Evolutionary conservation across 2,329 filamentous ascomycete species (phyloP).

Genomic region (Fusarium sp.): DNA sequence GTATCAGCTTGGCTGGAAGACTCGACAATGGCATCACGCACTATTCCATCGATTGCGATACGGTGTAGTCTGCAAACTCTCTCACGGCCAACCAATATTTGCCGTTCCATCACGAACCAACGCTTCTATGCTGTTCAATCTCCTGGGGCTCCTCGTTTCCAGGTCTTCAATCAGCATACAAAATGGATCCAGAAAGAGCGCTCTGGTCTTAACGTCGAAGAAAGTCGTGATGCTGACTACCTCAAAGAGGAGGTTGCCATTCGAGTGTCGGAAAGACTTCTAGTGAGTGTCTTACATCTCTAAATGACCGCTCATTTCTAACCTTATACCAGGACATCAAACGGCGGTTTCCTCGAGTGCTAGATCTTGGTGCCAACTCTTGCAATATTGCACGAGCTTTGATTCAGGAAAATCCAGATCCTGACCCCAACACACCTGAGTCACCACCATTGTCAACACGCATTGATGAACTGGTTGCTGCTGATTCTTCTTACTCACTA

Average conservation of each 20-base stretch:
- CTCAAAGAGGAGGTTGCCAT: slow-evolving; percentile 91
- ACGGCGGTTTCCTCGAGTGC: slow-evolving; percentile 82
- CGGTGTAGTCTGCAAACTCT: slow-evolving; percentile 46
- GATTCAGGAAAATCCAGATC: slow-evolving; percentile 76
- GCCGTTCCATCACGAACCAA: slow-evolving; percentile 44
- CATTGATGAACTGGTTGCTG: slow-evolving; percentile 81
- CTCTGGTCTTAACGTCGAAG: slow-evolving; percentile 76
- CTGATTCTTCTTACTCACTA: slow-evolving; percentile 82
- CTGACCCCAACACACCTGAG: slow-evolving; percentile 66
- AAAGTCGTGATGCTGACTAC: slow-evolving; percentile 88
- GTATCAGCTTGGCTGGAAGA: slow-evolving; percentile 23
- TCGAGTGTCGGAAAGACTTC: slow-evolving; percentile 84
- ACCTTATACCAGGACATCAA: slow-evolving; percentile 82
- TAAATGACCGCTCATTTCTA: slow-evolving; percentile 17
- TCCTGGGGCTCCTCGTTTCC: slow-evolving; percentile 80
- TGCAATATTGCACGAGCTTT: slow-evolving; percentile 92
- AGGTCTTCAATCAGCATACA: slow-evolving; percentile 89
- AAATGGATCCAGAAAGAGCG: slow-evolving; percentile 96
- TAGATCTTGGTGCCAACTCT: slow-evolving; percentile 95
- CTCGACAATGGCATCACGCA: slow-evolving; percentile 51
- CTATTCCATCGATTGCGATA: slow-evolving; percentile 43
- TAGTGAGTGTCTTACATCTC: slow-evolving; percentile 65
- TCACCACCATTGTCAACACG: slow-evolving; percentile 76
- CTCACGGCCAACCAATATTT: slow-evolving; percentile 32
- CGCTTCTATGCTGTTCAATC: slow-evolving; percentile 83